Evolutionary conservation across 2,329 filamentous ascomycete species (phyloP), one percentile per base, ranked within the genome.

Genomic region (Aspergillus hiratsukae): DNA sequence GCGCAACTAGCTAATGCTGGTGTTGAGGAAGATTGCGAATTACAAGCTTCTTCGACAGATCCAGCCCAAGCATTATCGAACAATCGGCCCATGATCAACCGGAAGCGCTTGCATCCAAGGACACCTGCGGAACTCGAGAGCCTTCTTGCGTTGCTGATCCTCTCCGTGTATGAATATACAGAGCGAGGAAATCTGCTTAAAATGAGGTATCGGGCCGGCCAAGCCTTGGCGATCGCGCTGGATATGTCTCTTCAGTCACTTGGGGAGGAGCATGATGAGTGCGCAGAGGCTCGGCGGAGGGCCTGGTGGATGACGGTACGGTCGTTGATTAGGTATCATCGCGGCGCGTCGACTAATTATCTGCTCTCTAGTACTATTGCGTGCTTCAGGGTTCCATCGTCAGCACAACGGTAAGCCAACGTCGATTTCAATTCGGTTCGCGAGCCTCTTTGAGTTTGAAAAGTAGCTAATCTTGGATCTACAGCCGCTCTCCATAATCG

Each of bases 241-340:
- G 73, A 76, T n/a, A 73, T 76, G 62, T 73, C 69, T 40, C 66
- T 78, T 27, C 75, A 78, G 66, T 61, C 68, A 2, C 63, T 71
- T 23, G 61, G 66, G 3, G 66, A 64, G 11, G 67, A 72, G 28
- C 65, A 70, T 41, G 67, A 74, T 61, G 64, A 69, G 31, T 76
- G 69, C 51, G 62, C 72, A 5, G 76, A 78, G 60, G 75, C 75
- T 45, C 71, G 67, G 53, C 67, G 75, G 46, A 69, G 76, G 64
- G 75, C 75, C 43, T 78, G 76, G 76, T 78, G 76, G 76, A 78
- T 78, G 76, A 78, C 75, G 58, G 76, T 78, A 68, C 54, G 67
- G 37, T 37, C 5, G 6, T 19, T 43, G 53, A 37, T 37, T 10
- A n/a, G 19, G 4, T 50, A 51, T 27, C 31, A 37, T 50, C 31